A percentile compares a stretch with the other conserved stretches of the same genome.
Evolutionary conservation across 768 basidiomycete species (phyloP).

Genomic region (Trametes cubensis): DNA sequence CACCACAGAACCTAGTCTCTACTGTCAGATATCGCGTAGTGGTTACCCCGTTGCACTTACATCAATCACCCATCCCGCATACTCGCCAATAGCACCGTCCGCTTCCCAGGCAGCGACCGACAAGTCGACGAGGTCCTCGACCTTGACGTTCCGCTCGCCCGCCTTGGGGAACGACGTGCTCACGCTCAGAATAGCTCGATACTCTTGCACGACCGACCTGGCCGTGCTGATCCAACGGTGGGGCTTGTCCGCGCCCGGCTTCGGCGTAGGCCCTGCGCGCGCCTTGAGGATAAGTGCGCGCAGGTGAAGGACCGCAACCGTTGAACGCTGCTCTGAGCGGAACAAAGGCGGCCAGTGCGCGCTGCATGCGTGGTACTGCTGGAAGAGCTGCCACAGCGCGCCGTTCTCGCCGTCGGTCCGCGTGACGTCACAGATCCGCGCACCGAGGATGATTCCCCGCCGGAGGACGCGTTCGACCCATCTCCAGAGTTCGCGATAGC

Average conservation of each 20-base stretch:
- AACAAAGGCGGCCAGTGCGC: conserved; percentile 80
- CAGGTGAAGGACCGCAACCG: conserved; percentile 70
- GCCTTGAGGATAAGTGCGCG: conserved; percentile 65
- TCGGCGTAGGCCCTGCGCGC: conserved; percentile 23
- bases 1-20: conserved; percentile 78
- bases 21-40: neutral
- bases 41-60: conserved; percentile 45
- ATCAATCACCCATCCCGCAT: conserved; percentile 80
- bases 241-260: conserved; percentile 36
- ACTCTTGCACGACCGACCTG: conserved; percentile 69
- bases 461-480: conserved; percentile 85
- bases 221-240: conserved; percentile 67
- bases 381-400: conserved; percentile 64
- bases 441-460: conserved; percentile 70
- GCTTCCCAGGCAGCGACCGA: conserved; percentile 84
- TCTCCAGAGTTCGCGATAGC: conserved; percentile 82
- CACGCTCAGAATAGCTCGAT: conserved; percentile 64
- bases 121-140: conserved; percentile 83
- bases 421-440: conserved; percentile 46
- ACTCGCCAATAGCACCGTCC: conserved; percentile 61
- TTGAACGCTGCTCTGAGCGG: conserved; percentile 73
- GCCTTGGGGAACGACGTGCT: conserved; percentile 81
- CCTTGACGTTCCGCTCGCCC: conserved; percentile 73
- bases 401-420: conserved; percentile 39
- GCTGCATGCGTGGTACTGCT: conserved; percentile 61